Conservation (phyloP, 768 basidiomycete species). For the Asterophora parasitica region DNA sequence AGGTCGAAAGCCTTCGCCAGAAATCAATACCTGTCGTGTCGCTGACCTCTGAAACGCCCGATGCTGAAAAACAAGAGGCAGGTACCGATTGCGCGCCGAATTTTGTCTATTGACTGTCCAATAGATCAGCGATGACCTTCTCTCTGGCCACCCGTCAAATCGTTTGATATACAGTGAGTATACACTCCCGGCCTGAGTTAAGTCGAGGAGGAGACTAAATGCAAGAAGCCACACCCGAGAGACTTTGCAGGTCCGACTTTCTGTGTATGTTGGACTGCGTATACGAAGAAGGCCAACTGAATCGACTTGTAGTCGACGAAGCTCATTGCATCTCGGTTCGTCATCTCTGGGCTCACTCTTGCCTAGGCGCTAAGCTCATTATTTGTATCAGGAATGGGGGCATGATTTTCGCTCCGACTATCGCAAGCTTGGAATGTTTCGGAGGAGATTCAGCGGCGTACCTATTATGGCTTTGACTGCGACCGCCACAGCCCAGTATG, state of each 20-base stretch:
- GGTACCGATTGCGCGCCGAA: background rate
- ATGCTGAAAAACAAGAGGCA: slow-evolving; percentile 48
- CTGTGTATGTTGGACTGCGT: slow-evolving; percentile 42
- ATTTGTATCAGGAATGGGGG: slow-evolving; percentile 65
- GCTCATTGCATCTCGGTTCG: slow-evolving; percentile 79
- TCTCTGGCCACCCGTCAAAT: slow-evolving; percentile 50
- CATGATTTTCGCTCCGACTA: slow-evolving; percentile 78
- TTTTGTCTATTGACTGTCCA: background rate
- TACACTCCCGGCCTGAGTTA: background rate
- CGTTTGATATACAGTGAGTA: slow-evolving; percentile 69
- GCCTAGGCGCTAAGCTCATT: background rate
- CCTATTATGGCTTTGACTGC: slow-evolving; percentile 89
- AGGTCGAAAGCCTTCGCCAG: slow-evolving; percentile 55
- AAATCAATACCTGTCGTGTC: slow-evolving; percentile 56
- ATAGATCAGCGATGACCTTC: slow-evolving; percentile 60
- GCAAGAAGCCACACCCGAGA: slow-evolving; percentile 69
- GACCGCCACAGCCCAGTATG: slow-evolving; percentile 69
- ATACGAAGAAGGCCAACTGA: slow-evolving; percentile 54
- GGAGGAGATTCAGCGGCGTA: slow-evolving; percentile 57
- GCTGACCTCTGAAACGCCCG: slow-evolving; percentile 61
- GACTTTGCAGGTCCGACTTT: slow-evolving; percentile 53
- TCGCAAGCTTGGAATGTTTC: slow-evolving; percentile 64
- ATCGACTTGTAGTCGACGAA: slow-evolving; percentile 79
- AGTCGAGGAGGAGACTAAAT: background rate
- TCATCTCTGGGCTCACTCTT: slow-evolving; percentile 9